Conservation (phyloP, 75 land plant species). For the Pinus taeda region DNA sequence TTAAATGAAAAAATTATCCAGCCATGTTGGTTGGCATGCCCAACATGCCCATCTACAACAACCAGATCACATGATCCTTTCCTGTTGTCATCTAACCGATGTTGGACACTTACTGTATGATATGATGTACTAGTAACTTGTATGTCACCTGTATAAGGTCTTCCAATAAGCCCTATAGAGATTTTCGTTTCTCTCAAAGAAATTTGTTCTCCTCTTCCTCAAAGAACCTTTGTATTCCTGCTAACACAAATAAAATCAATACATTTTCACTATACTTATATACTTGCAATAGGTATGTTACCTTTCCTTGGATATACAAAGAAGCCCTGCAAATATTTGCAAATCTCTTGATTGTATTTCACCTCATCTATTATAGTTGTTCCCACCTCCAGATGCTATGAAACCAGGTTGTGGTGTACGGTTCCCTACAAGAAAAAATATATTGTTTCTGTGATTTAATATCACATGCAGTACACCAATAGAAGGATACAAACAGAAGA, state of each 20-base stretch:
- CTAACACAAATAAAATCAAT: not conserved
- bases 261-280: slow-evolving; percentile 4
- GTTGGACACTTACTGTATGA: slow-evolving; percentile 30
- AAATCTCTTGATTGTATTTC: slow-evolving; percentile 13
- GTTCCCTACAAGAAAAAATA: no score
- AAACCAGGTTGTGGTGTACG: no score
- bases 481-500: no score
- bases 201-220: not conserved
- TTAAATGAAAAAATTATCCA: no score
- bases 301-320: slow-evolving; percentile 9
- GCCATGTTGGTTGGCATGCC: no score
- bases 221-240: not conserved
- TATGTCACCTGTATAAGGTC: slow-evolving; percentile 13
- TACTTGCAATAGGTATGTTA: slow-evolving; percentile 26
- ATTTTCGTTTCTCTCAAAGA: slow-evolving; percentile 12
- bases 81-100: slow-evolving; percentile 30
- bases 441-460: no score
- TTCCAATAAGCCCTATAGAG: not conserved
- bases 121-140: slow-evolving; percentile 49
- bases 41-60: no score
- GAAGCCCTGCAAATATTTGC: not conserved
- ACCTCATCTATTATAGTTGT: slow-evolving; percentile 13
- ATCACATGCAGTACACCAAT: no score
- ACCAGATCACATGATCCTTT: slow-evolving; percentile 34
- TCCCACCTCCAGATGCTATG: not conserved